Evolutionary conservation across 257 asterid species (phyloP), one percentile per base, ranked within the genome.

Genomic region (Striga asiatica): DNA sequence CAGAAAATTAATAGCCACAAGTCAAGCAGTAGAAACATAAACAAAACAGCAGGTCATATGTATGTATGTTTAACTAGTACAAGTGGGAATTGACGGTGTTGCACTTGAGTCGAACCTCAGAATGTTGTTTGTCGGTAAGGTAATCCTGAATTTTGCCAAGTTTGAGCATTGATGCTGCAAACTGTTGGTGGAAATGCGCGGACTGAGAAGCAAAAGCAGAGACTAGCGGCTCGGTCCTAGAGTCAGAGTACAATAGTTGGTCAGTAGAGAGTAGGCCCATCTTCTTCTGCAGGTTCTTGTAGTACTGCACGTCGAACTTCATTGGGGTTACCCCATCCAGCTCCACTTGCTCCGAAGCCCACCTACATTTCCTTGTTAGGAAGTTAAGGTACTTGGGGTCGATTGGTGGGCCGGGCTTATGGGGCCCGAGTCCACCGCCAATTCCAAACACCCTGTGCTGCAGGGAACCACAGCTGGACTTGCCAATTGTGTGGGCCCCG

Each of bases 401-500:
- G 3, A 85, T 71, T 14, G 80, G 22, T 9, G 87, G 78, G 58
- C 76, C 93, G 21, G 81, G 65, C 32, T 68, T 71, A 18, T 56
- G 39, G 0, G 75, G 77, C 31, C 86, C 78, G 17, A 47, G n/a
- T n/a, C n/a, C n/a, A n/a, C n/a, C n/a, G n/a, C n/a, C 62, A 64
- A 59, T 73, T 74, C 77, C 73, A 71, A 24, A 82, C n/a, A 89
- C 25, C 73, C 95, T 65, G 53, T 60, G 19, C 54, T 81, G 95
- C 24, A 89, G 5, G 4, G 88, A 61, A 1, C 66, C 87, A 69
- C 97, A 89, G 21, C 78, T 62, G 50, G 66, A 66, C 72, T 81
- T 75, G 3, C 97, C 97, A 32, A 89, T 77, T 16, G 89, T 85
- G 70, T 89, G 97, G 1, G 94, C 92, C 13, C 97, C 97, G 0